Evolutionary conservation across 129 eudicot species (phyloP), one percentile per base, ranked within the genome.

Genomic region (Smallanthus sonchifolius): DNA sequence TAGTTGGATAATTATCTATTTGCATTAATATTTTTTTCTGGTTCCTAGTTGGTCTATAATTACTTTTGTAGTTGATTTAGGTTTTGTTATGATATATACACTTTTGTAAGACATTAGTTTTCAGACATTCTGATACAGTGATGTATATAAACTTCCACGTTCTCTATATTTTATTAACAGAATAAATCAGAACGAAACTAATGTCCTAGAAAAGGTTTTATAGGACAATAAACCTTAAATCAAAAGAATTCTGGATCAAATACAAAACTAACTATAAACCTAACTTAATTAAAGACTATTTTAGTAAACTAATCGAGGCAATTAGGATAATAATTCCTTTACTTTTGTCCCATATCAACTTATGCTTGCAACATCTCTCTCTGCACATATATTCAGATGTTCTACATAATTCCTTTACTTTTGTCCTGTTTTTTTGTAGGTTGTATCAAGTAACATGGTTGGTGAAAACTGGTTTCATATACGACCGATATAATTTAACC

Each of bases 401-500:
- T 24, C 43, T 54, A 19, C 73, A 56, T 69, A 49, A 44, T 61
- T 65, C 15, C 55, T 60, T 15, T 62, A 24, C 17, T 36, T 7
- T 30, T 37, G n/a, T n/a, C n/a, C n/a, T n/a, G n/a, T n/a, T 78
- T 82, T 83, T 75, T 84, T 89, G 92, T 84, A 92, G 98, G 95
- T 86, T 93, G 80, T 90, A 84, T 79, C 98, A 93, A 86, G 86
- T 93, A 37, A 90, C 90, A 66, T 93, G 98, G 98, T 74, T 88
- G 98, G 77, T 69, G 87, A 81, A 88, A 47, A 84, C 83, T 69
- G 98, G 97, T 83, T 93, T 90, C 98, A 88, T 86, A 57, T 93
- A 93, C 52, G 92, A 90, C 82, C 77, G 83, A 76, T 81, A 88
- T 79, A 83, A 93, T 83, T 84, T 93, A 47, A 86, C 82, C 87